phyloP scores from a whole-genome alignment of 192 early-diverging fungal genomes.

The Podila epigama region DNA sequence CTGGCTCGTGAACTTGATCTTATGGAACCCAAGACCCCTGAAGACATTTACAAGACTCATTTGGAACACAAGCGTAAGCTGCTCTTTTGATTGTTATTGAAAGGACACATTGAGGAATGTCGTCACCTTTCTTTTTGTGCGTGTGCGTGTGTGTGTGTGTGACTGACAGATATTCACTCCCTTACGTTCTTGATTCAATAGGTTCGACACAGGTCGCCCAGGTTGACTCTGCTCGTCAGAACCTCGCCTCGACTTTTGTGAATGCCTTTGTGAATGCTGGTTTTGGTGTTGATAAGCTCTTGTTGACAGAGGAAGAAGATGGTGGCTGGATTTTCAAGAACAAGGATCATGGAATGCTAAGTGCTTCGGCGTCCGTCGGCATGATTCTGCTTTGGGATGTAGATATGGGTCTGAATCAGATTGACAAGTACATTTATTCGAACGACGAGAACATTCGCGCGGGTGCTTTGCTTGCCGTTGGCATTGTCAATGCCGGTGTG shows the following conservation, averaged over 20 bases:
- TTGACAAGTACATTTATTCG: slow-evolving; percentile 96
- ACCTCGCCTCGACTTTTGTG: slow-evolving; percentile 97
- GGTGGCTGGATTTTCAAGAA: slow-evolving; percentile 96
- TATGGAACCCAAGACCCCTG: slow-evolving; percentile 93
- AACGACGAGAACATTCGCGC: slow-evolving; percentile 87
- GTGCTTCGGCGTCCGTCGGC: slow-evolving; percentile 94
- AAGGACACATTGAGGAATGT: not conserved
- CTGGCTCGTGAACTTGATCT: slow-evolving; percentile 94
- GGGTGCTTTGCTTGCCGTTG: slow-evolving; percentile 93
- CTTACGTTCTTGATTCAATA: no score
- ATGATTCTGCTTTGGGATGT: slow-evolving; percentile 95
- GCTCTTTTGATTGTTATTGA: not conserved
- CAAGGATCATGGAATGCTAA: slow-evolving; percentile 97
- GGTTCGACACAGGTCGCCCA: slow-evolving; percentile 65
- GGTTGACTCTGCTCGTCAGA: slow-evolving; percentile 94
- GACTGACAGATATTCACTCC: no score
- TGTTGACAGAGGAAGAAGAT: slow-evolving; percentile 78
- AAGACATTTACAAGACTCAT: slow-evolving; percentile 98
- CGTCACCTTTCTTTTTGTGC: not conserved
- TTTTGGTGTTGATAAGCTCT: slow-evolving; percentile 94
- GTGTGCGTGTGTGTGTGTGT: no score
- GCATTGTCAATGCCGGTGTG: slow-evolving; percentile 90
- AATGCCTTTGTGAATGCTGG: slow-evolving; percentile 99
- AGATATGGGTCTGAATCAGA: slow-evolving; percentile 85
- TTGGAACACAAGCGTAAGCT: slow-evolving; percentile 87